These are phyloP conservation scores for Cordyceps pruinosa DNA, from an alignment of 2,329 filamentous ascomycete genomes.

Conservation along the genomic window DNA sequence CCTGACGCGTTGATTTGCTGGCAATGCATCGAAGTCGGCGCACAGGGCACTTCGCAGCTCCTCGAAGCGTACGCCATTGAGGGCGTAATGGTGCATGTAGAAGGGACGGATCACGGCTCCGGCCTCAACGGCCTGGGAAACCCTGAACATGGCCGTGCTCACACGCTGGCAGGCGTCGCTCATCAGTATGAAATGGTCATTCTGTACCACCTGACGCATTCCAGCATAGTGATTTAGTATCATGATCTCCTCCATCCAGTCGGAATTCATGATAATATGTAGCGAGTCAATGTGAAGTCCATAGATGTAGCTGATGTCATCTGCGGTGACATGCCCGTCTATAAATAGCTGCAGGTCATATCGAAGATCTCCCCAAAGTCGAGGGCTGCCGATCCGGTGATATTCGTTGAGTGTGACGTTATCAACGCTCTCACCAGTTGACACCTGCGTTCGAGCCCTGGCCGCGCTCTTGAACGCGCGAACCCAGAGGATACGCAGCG, in stretches of 20 bases:
- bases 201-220: constrained; percentile 2
- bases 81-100: neutral
- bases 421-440: neutral
- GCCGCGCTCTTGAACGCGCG: neutral
- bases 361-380: neutral
- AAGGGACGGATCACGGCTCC: too few species aligned
- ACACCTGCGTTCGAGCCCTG: neutral
- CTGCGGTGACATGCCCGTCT: neutral
- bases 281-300: constrained; percentile 9
- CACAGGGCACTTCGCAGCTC: neutral
- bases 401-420: neutral
- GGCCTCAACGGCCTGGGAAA: too few species aligned
- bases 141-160: constrained; percentile 11
- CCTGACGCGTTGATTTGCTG: too few species aligned
- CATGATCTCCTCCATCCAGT: constrained; percentile 13
- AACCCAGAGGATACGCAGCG: neutral
- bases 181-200: constrained; percentile 1
- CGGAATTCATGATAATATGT: constrained; percentile 3
- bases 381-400: neutral
- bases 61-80: neutral
- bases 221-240: constrained; percentile 19
- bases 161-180: constrained; percentile 15
- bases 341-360: neutral
- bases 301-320: constrained; percentile 15
- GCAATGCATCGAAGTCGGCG: neutral